Conservation (phyloP, 352 stramenopile species). For the Nothophytophthora sp. region DNA sequence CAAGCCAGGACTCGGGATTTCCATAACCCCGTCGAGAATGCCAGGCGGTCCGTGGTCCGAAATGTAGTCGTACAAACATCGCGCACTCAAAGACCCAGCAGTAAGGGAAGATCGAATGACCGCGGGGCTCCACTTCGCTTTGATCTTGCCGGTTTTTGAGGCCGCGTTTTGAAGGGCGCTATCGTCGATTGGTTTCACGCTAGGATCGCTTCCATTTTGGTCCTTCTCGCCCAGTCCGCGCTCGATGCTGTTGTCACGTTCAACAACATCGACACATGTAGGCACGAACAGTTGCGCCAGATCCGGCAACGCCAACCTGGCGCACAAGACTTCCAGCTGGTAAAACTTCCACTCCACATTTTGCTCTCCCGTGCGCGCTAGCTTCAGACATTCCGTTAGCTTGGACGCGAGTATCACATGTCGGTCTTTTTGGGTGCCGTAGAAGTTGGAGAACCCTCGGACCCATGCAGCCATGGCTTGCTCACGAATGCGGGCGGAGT, state of each 20-base stretch:
- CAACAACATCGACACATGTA: conserved; percentile 57
- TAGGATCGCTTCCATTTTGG: conserved; percentile 23
- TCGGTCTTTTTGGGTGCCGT: conserved; percentile 57
- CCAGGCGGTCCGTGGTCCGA: conserved; percentile 52
- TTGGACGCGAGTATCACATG: conserved; percentile 57
- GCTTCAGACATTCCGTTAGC: conserved; percentile 55
- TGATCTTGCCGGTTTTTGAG: conserved; percentile 62
- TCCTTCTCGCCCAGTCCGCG: conserved; percentile 23
- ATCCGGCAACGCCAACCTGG: conserved; percentile 71
- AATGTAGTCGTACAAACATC: conserved; percentile 74
- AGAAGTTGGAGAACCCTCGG: conserved; percentile 77
- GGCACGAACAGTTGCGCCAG: conserved; percentile 80
- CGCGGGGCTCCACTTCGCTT: conserved; percentile 60
- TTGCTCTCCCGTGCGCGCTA: conserved; percentile 26
- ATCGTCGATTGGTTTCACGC: conserved; percentile 61
- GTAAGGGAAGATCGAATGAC: conserved; percentile 61
- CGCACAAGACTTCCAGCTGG: conserved; percentile 82
- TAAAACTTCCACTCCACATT: conserved; percentile 58
- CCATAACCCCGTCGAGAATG: conserved; percentile 48
- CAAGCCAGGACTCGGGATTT: conserved; percentile 19
- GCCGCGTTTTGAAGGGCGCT: conserved; percentile 57
- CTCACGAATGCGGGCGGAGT: conserved; percentile 57
- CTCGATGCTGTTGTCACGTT: conserved; percentile 35
- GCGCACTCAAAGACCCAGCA: conserved; percentile 58
- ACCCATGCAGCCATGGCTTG: conserved; percentile 74